Base-by-base conservation (phyloP, 2,329 filamentous ascomycete genomes). In the Beauveria sp. region DNA sequence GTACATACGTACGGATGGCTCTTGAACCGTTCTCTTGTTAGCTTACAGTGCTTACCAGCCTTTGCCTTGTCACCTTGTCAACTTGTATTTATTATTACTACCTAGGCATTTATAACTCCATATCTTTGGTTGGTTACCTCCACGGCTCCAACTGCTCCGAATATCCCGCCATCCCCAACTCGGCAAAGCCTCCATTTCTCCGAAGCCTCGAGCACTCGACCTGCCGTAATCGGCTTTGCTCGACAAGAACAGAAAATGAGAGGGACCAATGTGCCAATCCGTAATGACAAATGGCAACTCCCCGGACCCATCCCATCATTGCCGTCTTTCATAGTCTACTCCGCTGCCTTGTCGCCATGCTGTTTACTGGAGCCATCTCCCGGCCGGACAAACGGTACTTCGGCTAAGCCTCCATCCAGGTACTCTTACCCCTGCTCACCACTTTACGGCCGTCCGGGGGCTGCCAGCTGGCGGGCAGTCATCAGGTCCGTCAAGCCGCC, bases 341-440 rank as follows among this genome's bases (percentile, higher is more conserved):
- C 14, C 34, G 34, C 34, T 14, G 34, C 34, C 34, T 16, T 16
- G 34, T 14, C 30, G 10, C 34, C 34, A 2, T 37, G 34, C 34
- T 37, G 12, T 37, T 37, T 37, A 37, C 34, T 37, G 34, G 34
- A 37, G 34, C 34, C 34, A 37, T n/a, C 9, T 16, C 30, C 44
- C 47, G 56, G 56, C 56, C 56, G 56, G 56, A 59, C 56, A 41
- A 59, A 59, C 20, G 56, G 56, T 59, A 59, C 56, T 59, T 59
- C 56, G 56, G 56, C 47, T 59, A 16, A 43, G 28, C 30, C 18
- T 43, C 56, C 24, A 59, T 52, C 55, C 55, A 59, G 55, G 55
- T 51, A 59, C 46, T 7, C 37, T 4, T 7, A 16, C 22, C 34
- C 12, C 40, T 34, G 28, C 54, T 20, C 52, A 16, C 37, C 22